Evolutionary conservation across 1,139 yeast genomes (phyloP).

Genomic region (Nadsonia starkeyi-henricii): DNA sequence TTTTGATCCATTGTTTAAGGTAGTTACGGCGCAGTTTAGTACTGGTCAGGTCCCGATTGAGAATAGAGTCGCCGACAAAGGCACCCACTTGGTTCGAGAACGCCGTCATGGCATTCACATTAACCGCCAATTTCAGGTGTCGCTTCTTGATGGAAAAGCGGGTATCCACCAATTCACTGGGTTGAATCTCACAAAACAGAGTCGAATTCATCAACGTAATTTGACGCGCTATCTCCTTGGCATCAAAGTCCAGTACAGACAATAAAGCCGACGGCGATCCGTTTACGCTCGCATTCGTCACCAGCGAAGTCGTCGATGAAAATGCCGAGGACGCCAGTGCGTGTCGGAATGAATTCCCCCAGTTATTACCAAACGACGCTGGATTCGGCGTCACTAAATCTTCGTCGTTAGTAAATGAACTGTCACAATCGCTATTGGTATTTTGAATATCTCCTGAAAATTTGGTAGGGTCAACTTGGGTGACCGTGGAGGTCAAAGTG

Average conservation of each 20-base stretch:
- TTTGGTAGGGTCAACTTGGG: too few relatives aligned
- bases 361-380: neutral
- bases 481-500: too few relatives aligned
- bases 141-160: conserved; percentile 57
- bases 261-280: conserved; percentile 5
- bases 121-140: conserved; percentile 48
- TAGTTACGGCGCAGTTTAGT: conserved; percentile 41
- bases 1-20: conserved; percentile 69
- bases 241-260: conserved; percentile 50
- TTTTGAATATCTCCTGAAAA: too few relatives aligned
- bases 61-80: conserved; percentile 66
- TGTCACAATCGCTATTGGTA: too few relatives aligned
- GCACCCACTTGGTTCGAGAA: conserved; percentile 72
- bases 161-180: conserved; percentile 62
- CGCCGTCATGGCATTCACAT: conserved; percentile 51
- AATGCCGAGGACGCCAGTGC: conserved; percentile 1
- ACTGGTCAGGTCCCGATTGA: conserved; percentile 24
- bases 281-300: neutral
- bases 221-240: conserved; percentile 75
- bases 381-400: too few relatives aligned
- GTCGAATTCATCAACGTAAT: conserved; percentile 66
- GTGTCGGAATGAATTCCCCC: neutral
- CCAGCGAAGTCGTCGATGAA: conserved; percentile 6
- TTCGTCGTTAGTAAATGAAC: too few relatives aligned
- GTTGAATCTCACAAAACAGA: conserved; percentile 50